Conservation (phyloP, 305 asterid genomes). For the Rubia tinctorum region DNA sequence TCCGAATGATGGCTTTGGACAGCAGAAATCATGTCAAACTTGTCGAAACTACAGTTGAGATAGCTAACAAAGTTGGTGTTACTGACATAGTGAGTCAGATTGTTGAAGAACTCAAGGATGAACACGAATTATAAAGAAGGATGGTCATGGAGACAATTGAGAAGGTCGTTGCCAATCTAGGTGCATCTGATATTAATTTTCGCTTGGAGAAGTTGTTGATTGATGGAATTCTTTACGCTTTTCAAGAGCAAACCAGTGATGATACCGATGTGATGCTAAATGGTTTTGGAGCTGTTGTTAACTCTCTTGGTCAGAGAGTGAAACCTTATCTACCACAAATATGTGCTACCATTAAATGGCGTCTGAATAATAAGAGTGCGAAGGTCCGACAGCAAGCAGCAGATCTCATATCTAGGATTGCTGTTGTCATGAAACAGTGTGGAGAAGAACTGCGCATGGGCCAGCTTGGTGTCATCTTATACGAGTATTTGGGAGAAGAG, state of each 20-base stretch:
- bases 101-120: slow-evolving; percentile 91
- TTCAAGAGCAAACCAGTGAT: slow-evolving; percentile 96
- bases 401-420: slow-evolving; percentile 85
- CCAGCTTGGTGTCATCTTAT: slow-evolving; percentile 86
- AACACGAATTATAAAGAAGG: slow-evolving; percentile 90
- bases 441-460: slow-evolving; percentile 93
- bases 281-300: slow-evolving; percentile 95
- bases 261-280: slow-evolving; percentile 96
- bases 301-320: slow-evolving; percentile 87
- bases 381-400: slow-evolving; percentile 95
- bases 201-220: slow-evolving; percentile 88
- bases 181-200: slow-evolving; percentile 86
- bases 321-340: slow-evolving; percentile 93
- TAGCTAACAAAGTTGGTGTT: slow-evolving; percentile 93
- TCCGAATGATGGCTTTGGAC: slow-evolving; percentile 92
- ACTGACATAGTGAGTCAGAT: slow-evolving; percentile 94
- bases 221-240: slow-evolving; percentile 90
- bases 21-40: slow-evolving; percentile 90
- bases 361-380: slow-evolving; percentile 88
- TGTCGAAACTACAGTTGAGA: slow-evolving; percentile 93
- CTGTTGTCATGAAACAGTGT: slow-evolving; percentile 92
- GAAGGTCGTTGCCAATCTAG: slow-evolving; percentile 84
- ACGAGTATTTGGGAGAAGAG: slow-evolving; percentile 90
- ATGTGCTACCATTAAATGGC: slow-evolving; percentile 89
- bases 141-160: slow-evolving; percentile 99